phyloP scores from a whole-genome alignment of 352 stramenopile species.

The Pythium plurisporium region DNA sequence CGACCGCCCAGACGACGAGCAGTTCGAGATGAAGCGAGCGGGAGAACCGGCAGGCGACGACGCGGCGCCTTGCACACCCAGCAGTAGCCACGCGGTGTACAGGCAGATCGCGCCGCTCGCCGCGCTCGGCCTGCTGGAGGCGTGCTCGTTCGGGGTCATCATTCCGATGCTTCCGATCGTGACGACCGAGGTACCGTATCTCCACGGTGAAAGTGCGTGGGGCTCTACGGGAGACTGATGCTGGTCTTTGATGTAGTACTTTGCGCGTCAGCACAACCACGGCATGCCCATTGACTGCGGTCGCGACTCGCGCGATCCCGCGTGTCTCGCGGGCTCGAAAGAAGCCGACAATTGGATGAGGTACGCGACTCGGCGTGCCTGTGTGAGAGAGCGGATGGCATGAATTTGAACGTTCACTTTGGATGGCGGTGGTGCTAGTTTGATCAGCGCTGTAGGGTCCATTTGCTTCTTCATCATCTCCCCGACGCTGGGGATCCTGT shows the following conservation, averaged over 20 bases:
- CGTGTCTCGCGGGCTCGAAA: conserved; percentile 57
- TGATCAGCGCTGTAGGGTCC: conserved; percentile 59
- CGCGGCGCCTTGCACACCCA: background rate
- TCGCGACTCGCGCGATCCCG: conserved; percentile 35
- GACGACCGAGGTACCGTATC: conserved; percentile 47
- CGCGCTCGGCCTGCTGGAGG: conserved; percentile 46
- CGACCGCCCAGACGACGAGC: background rate
- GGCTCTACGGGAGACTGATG: background rate
- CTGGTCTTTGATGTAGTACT: conserved; percentile 42
- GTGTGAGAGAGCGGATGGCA: background rate
- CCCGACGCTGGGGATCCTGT: conserved; percentile 72
- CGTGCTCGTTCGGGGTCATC: conserved; percentile 61
- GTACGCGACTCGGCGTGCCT: conserved; percentile 14
- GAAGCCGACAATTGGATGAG: conserved; percentile 68
- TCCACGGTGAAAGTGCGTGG: background rate
- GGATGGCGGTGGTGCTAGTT: conserved; percentile 5
- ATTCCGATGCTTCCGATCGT: conserved; percentile 63
- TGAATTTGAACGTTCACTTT: background rate
- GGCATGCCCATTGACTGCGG: conserved; percentile 56
- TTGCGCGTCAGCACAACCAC: conserved; percentile 49
- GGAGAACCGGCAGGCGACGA: background rate
- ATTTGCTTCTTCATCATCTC: conserved; percentile 65
- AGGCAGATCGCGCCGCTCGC: conserved; percentile 36
- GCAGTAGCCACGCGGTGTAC: conserved; percentile 16
- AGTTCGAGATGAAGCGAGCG: background rate